These are phyloP conservation scores for Pleurotus tuber-regium DNA, from an alignment of 768 basidiomycete species.

Conservation along the genomic window DNA sequence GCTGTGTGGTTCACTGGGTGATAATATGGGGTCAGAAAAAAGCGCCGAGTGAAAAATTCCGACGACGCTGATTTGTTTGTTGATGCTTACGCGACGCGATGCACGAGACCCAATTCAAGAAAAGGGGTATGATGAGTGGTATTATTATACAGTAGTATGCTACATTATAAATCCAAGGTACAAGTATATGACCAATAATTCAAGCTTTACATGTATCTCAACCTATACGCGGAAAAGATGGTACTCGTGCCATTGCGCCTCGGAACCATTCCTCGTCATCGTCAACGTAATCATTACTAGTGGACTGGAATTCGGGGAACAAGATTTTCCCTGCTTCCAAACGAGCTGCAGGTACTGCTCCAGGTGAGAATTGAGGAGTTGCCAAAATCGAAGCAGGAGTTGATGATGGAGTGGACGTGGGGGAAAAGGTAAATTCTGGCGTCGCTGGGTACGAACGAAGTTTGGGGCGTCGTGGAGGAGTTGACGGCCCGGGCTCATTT, in stretches of 20 bases:
- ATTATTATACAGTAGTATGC: no score
- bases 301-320: background rate
- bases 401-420: constrained; percentile 12
- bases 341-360: background rate
- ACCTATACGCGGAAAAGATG: no score
- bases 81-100: background rate
- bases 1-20: background rate
- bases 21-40: background rate
- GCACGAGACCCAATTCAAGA: background rate
- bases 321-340: background rate
- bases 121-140: no score
- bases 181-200: no score
- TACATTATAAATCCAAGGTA: no score
- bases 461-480: background rate
- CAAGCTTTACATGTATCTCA: no score
- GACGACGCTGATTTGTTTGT: background rate
- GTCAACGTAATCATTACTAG: background rate
- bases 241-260: no score
- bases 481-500: background rate
- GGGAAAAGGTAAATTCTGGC: constrained; percentile 7
- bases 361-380: constrained; percentile 10
- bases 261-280: background rate
- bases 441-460: background rate
- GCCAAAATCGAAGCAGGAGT: constrained; percentile 2
- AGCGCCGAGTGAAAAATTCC: background rate